phyloP scores from a whole-genome alignment of 495 filamentous ascomycete species.

The Delitschia confertaspora region DNA sequence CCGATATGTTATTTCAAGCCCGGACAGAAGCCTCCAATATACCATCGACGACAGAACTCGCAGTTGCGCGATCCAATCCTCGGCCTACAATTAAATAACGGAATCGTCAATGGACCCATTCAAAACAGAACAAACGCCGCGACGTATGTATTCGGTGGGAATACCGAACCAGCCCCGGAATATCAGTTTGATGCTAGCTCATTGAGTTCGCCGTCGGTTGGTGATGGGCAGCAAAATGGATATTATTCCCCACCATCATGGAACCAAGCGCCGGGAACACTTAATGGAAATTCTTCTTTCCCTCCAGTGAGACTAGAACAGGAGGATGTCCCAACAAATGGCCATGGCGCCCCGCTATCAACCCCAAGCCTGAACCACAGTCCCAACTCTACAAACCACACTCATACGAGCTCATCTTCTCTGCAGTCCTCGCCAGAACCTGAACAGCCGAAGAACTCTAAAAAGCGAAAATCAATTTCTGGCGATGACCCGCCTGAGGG shows the following conservation, averaged over 20 bases:
- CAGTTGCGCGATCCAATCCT: slow-evolving; percentile 13
- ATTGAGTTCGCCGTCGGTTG: slow-evolving; percentile 19
- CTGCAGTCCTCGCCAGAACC: slow-evolving; percentile 29
- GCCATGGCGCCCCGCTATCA: slow-evolving; percentile 14
- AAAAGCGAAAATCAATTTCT: slow-evolving; percentile 57
- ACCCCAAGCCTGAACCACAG: slow-evolving; percentile 32
- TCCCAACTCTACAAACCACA: slow-evolving; percentile 24
- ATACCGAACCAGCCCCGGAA: slow-evolving; percentile 13
- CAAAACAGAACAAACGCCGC: not conserved
- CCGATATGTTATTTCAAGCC: slow-evolving; percentile 23
- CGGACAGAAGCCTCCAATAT: slow-evolving; percentile 21
- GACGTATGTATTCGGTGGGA: slow-evolving; percentile 19
- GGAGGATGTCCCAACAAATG: not conserved
- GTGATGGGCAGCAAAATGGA: slow-evolving; percentile 8
- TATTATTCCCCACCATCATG: slow-evolving; percentile 26
- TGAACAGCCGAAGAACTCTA: slow-evolving; percentile 13
- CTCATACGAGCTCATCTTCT: slow-evolving; percentile 25
- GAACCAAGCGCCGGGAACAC: slow-evolving; percentile 18
- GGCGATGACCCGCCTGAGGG: slow-evolving; percentile 40
- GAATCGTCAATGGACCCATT: slow-evolving; percentile 4
- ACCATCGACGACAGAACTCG: slow-evolving; percentile 20
- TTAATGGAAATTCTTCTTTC: slow-evolving; percentile 15
- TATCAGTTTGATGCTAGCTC: slow-evolving; percentile 16
- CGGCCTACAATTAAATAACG: not conserved
- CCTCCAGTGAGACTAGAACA: slow-evolving; percentile 15